Percentiles rank a stretch among this genome's conserved stretches.
Evolutionary conservation across 805 yeast species (phyloP).

Genomic region (Lipomyces sp.): DNA sequence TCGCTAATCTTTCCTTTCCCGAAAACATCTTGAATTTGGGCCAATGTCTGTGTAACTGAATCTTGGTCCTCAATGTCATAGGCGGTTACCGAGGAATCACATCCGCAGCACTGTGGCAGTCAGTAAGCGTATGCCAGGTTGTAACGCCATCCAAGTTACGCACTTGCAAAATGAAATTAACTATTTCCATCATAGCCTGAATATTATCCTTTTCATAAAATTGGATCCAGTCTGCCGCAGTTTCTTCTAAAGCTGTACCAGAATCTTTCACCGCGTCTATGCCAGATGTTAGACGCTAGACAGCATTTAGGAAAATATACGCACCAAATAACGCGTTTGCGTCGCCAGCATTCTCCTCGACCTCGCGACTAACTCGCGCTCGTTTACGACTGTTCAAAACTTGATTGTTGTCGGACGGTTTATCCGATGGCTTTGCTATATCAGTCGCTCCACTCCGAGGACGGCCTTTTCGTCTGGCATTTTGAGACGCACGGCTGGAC

Average conservation of each 20-base stretch:
- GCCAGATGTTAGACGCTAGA: background rate
- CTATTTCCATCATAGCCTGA: constrained; percentile 61
- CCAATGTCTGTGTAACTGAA: constrained; percentile 72
- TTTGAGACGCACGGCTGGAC: constrained; percentile 6
- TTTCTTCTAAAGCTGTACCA: constrained; percentile 55
- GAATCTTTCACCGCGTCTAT: constrained; percentile 56
- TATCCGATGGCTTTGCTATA: background rate
- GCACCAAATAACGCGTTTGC: constrained; percentile 28
- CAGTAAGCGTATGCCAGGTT: background rate
- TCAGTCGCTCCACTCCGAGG: constrained; percentile 12
- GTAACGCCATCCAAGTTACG: background rate
- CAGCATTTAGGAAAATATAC: background rate
- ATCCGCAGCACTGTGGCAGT: constrained; percentile 33
- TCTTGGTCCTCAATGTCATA: constrained; percentile 77
- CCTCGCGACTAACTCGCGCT: constrained; percentile 4
- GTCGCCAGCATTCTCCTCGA: constrained; percentile 8
- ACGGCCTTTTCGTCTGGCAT: constrained; percentile 16
- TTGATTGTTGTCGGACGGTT: background rate
- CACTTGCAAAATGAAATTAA: constrained; percentile 67
- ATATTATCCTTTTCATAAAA: constrained; percentile 52
- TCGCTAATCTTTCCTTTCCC: constrained; percentile 60
- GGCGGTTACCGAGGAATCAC: constrained; percentile 49
- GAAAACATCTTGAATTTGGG: constrained; percentile 63
- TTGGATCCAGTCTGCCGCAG: constrained; percentile 64
- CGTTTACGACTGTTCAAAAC: constrained; percentile 11